Conservation (phyloP, 176 grass and related monocot genomes). For the Eleusine coracana region DNA sequence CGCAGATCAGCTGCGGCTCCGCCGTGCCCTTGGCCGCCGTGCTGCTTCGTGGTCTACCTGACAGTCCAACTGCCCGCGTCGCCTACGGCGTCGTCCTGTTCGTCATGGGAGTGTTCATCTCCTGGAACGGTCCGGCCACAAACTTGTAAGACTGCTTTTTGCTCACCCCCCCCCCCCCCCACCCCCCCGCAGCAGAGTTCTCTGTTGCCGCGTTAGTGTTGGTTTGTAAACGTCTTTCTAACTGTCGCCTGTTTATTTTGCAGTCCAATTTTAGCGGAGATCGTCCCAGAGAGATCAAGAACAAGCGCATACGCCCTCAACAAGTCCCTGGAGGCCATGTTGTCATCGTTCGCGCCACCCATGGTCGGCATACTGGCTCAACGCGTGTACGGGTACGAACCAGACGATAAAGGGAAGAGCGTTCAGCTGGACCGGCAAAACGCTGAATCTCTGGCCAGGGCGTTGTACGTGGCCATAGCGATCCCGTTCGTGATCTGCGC, state of each 20-base stretch:
- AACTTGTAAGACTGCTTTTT: slow-evolving; percentile 55
- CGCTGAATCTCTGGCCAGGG: slow-evolving; percentile 80
- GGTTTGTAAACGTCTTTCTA: too few species aligned
- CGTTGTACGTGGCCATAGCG: slow-evolving; percentile 70
- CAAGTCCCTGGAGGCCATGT: slow-evolving; percentile 71
- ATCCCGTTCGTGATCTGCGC: slow-evolving; percentile 66
- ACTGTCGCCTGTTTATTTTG: neutral
- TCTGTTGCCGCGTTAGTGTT: too few species aligned
- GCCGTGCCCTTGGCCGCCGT: slow-evolving; percentile 64
- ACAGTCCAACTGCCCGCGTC: slow-evolving; percentile 50
- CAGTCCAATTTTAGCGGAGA: slow-evolving; percentile 96
- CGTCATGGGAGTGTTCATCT: slow-evolving; percentile 66
- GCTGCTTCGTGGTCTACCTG: slow-evolving; percentile 54
- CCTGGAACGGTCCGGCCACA: slow-evolving; percentile 76
- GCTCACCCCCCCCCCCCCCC: too few species aligned
- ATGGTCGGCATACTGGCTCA: slow-evolving; percentile 75
- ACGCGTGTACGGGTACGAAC: slow-evolving; percentile 68
- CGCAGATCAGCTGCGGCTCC: slow-evolving; percentile 65
- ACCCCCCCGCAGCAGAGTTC: too few species aligned
- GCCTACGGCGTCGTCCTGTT: slow-evolving; percentile 50
- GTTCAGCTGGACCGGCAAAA: slow-evolving; percentile 58
- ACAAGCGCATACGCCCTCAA: slow-evolving; percentile 89
- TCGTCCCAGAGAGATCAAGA: slow-evolving; percentile 83
- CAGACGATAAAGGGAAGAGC: slow-evolving; percentile 31
- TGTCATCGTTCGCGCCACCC: slow-evolving; percentile 83